A percentile compares a stretch with the other conserved stretches of the same genome.
Conservation (phyloP, 208 protist genomes). For the Trypanosoma rangeli region DNA sequence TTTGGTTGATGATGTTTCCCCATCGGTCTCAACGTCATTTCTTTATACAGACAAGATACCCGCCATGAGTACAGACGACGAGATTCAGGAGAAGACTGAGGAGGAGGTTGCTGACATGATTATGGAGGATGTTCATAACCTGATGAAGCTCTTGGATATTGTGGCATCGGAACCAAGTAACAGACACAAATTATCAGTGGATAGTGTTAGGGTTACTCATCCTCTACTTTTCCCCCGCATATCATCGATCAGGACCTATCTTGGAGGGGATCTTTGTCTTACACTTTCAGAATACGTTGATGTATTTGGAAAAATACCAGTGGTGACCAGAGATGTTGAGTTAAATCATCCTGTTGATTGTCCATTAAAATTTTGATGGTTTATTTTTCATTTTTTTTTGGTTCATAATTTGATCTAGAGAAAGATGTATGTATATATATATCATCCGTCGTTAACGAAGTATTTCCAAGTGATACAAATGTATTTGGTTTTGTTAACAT, state of each 20-base stretch:
- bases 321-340: conserved; percentile 62
- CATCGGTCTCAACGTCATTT: conserved; percentile 21
- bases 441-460: conserved; percentile 2
- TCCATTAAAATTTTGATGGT: conserved; percentile 71
- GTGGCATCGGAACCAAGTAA: conserved; percentile 19
- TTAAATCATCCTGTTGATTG: conserved; percentile 73
- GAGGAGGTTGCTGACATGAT: conserved; percentile 54
- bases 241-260: conserved; percentile 45
- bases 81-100: conserved; percentile 36
- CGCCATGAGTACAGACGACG: conserved; percentile 28
- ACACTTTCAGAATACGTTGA: conserved; percentile 63
- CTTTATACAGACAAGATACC: conserved; percentile 60
- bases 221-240: conserved; percentile 68
- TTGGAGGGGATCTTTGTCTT: conserved; percentile 54
- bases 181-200: conserved; percentile 38
- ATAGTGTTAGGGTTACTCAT: conserved; percentile 69
- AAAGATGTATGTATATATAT: background rate
- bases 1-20: conserved; percentile 64
- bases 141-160: conserved; percentile 44
- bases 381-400: background rate
- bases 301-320: conserved; percentile 53
- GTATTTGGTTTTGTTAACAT: background rate
- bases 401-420: conserved; percentile 1
- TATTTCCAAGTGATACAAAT: background rate
- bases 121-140: conserved; percentile 42